Evolutionary conservation across 2,329 filamentous ascomycete species (phyloP).

Genomic region (Colletotrichum simmondsii): DNA sequence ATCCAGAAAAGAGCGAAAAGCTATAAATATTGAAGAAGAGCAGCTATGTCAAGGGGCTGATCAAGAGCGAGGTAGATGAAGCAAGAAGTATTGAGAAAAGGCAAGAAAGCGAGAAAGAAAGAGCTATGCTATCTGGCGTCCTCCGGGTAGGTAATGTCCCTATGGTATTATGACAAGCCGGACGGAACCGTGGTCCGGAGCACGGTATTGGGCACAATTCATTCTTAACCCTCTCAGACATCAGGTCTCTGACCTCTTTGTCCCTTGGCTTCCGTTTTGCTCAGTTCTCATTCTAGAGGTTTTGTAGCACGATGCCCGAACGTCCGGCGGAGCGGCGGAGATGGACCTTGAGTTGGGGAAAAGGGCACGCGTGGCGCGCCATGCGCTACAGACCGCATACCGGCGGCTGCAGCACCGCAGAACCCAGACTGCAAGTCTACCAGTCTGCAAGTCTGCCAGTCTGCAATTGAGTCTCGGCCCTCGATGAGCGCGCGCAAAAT

Average conservation of each 20-base stretch:
- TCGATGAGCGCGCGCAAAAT: background rate
- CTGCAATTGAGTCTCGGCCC: background rate
- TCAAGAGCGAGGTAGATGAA: background rate
- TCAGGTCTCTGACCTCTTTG: background rate
- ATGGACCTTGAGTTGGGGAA: slow-evolving; percentile 9
- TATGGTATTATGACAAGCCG: background rate
- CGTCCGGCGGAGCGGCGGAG: slow-evolving; percentile 8
- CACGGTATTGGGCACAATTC: background rate
- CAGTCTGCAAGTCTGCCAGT: background rate
- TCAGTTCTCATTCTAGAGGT: background rate
- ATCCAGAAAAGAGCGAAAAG: background rate
- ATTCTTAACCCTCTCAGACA: slow-evolving; percentile 1
- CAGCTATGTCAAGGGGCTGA: background rate
- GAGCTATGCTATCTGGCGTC: background rate
- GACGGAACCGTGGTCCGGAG: background rate
- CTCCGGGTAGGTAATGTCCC: background rate
- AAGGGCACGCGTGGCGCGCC: background rate
- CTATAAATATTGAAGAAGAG: background rate
- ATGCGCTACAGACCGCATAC: background rate
- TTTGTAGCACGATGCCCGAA: background rate
- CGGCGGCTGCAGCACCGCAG: too few relatives aligned
- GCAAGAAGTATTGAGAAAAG: background rate
- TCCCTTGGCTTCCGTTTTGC: background rate
- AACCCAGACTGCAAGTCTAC: too few relatives aligned
- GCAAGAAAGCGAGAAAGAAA: background rate